These are phyloP conservation scores for Cercospora janseana DNA, from an alignment of 2,329 filamentous ascomycete species.

Conservation along the genomic window DNA sequence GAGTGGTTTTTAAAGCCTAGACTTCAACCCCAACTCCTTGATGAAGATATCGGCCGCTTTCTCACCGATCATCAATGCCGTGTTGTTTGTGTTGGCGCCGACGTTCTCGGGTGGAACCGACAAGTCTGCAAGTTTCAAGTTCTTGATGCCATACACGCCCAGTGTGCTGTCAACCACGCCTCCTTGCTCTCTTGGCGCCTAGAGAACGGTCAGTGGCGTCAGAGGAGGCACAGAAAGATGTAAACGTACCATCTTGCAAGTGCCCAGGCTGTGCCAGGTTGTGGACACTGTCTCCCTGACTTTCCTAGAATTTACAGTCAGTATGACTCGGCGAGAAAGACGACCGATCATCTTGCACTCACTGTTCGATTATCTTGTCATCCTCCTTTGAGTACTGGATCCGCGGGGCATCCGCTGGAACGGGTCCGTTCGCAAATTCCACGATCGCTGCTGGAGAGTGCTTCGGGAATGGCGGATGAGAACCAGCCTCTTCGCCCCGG, in stretches of 20 bases:
- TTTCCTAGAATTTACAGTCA: conserved; percentile 6
- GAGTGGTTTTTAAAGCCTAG: conserved; percentile 16
- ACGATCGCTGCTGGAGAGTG: conserved; percentile 45
- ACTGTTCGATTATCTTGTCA: conserved; percentile 42
- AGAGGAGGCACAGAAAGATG: background rate
- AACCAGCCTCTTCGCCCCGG: conserved; percentile 39
- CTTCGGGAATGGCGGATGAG: conserved; percentile 40
- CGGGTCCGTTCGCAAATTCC: conserved; percentile 29
- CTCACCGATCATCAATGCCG: conserved; percentile 44
- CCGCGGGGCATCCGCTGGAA: conserved; percentile 41
- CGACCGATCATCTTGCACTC: too few species aligned
- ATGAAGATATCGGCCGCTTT: conserved; percentile 44
- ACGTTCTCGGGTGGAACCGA: conserved; percentile 44
- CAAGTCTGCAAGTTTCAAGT: conserved; percentile 47
- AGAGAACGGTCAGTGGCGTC: conserved; percentile 39
- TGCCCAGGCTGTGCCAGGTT: conserved; percentile 40
- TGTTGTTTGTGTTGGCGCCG: conserved; percentile 49
- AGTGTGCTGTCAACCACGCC: conserved; percentile 43
- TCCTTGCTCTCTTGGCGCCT: conserved; percentile 37
- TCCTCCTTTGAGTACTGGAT: conserved; percentile 45
- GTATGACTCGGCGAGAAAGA: background rate
- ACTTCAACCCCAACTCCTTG: conserved; percentile 38
- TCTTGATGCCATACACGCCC: conserved; percentile 42
- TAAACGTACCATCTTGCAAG: conserved; percentile 4
- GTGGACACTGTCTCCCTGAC: conserved; percentile 40